Conservation (phyloP, 1,284 basidiomycete genomes). For the Cryptococcus floricola region DNA sequence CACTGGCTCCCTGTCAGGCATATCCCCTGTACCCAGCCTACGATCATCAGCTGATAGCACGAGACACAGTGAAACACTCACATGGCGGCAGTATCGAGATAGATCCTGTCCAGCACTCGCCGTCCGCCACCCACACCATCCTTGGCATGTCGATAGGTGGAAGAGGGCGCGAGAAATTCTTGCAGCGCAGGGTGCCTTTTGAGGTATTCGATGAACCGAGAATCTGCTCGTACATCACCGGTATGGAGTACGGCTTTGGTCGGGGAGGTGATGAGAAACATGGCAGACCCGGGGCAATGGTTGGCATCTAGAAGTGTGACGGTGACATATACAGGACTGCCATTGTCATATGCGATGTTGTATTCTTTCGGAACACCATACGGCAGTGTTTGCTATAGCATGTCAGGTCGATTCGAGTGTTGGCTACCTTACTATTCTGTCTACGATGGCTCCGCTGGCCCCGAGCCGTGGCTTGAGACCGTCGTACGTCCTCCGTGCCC, state of each 20-base stretch:
- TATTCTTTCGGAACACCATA: conserved; percentile 56
- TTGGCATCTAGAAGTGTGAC: conserved; percentile 87
- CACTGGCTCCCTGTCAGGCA: conserved; percentile 69
- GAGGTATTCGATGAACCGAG: conserved; percentile 67
- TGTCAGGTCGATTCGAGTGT: background rate
- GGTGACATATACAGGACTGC: conserved; percentile 54
- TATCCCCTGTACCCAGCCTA: conserved; percentile 56
- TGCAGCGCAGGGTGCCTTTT: conserved; percentile 65
- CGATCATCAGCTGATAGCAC: conserved; percentile 2
- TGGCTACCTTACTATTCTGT: conserved; percentile 27
- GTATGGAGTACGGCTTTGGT: conserved; percentile 77
- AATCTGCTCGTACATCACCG: conserved; percentile 85
- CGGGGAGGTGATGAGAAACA: conserved; percentile 81
- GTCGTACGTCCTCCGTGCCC: conserved; percentile 60
- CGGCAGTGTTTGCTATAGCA: conserved; percentile 26
- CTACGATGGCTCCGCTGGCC: conserved; percentile 39
- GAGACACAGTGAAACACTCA: conserved; percentile 18
- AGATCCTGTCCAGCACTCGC: conserved; percentile 65
- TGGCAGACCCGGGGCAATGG: conserved; percentile 88
- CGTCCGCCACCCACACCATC: conserved; percentile 6
- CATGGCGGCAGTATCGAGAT: conserved; percentile 66
- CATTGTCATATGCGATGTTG: conserved; percentile 55
- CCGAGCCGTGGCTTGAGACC: conserved; percentile 58
- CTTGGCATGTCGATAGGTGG: background rate
- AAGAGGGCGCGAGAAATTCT: conserved; percentile 58